Evolutionary conservation across 31 red algal species (phyloP).

Genomic region (Porphyra umbilicalis): DNA sequence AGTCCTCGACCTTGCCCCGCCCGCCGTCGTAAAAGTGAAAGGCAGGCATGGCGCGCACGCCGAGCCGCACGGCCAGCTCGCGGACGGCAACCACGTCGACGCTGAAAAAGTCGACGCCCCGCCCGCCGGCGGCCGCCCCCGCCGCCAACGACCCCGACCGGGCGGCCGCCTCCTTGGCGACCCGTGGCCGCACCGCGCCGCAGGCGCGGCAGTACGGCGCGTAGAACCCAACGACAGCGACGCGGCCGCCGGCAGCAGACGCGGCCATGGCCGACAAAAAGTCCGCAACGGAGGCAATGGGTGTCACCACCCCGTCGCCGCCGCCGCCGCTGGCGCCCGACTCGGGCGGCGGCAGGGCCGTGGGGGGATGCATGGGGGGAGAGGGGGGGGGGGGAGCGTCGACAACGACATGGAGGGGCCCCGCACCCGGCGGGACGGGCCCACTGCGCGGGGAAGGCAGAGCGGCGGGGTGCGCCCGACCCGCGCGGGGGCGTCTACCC

Average conservation of each 20-base stretch:
- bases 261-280: not conserved
- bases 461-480: not conserved
- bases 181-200: not conserved
- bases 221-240: not conserved
- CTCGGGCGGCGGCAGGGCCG: not conserved
- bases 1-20: constrained; percentile 13
- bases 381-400: not conserved
- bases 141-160: not conserved
- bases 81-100: not conserved
- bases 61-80: constrained; percentile 1
- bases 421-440: not conserved
- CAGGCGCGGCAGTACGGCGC: not conserved
- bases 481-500: no score
- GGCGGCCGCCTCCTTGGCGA: not conserved
- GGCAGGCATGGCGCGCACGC: constrained; percentile 1
- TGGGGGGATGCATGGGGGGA: not conserved
- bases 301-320: not conserved
- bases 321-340: not conserved
- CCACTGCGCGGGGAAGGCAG: not conserved
- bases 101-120: not conserved
- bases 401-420: not conserved
- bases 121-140: not conserved
- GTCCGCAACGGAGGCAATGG: not conserved
- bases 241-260: not conserved
- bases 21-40: constrained; percentile 8